These are phyloP conservation scores for Penicillium sp. DNA, from an alignment of 2,329 filamentous ascomycete species.

Conservation along the genomic window DNA sequence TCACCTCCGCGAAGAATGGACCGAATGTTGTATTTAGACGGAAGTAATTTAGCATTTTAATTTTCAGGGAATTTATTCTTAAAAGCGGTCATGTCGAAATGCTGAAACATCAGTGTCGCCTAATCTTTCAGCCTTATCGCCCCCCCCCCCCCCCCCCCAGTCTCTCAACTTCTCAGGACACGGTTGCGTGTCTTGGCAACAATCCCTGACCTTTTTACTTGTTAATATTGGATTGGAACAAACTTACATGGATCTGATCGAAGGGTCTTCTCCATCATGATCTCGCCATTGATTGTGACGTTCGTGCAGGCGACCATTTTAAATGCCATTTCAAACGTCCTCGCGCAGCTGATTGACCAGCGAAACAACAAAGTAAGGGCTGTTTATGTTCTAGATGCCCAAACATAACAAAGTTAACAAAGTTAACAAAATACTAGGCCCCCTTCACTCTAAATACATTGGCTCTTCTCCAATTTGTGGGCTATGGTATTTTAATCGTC, in stretches of 20 bases:
- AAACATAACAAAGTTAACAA: constrained; percentile 6
- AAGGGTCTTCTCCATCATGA: constrained; percentile 12
- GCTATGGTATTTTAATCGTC: constrained; percentile 69
- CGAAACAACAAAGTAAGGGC: constrained; percentile 32
- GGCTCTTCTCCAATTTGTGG: constrained; percentile 71
- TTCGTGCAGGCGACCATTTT: constrained; percentile 39
- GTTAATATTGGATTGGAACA: neutral
- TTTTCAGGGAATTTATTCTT: neutral
- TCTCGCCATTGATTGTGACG: constrained; percentile 34
- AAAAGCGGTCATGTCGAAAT: neutral
- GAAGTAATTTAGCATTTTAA: neutral
- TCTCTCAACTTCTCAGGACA: constrained; percentile 17
- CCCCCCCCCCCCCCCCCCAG: no score
- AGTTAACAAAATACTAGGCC: constrained; percentile 42
- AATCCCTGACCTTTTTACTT: neutral
- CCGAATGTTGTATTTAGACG: constrained; percentile 33
- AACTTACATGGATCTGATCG: constrained; percentile 9
- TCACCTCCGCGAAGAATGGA: constrained; percentile 38
- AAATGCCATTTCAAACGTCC: constrained; percentile 39
- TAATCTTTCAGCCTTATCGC: constrained; percentile 4
- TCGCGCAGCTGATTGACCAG: constrained; percentile 41
- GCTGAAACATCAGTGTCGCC: neutral
- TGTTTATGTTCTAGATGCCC: neutral
- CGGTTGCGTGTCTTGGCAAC: constrained; percentile 23
- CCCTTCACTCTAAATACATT: constrained; percentile 62